phyloP scores from a whole-genome alignment of 1,284 basidiomycete species.

The Apiotrichum domesticum region DNA sequence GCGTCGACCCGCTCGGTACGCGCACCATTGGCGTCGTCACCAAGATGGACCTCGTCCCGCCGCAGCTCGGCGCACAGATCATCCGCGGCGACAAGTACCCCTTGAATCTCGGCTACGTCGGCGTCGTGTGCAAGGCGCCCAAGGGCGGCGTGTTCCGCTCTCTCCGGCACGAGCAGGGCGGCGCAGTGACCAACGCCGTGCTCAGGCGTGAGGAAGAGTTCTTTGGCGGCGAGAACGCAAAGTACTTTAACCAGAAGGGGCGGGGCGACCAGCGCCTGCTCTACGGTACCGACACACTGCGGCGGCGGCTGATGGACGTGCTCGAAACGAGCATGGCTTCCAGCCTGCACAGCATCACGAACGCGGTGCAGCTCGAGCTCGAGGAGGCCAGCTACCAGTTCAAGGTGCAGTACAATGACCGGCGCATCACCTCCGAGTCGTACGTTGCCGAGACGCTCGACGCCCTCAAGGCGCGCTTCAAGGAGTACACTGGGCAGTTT shows the following conservation, averaged over 20 bases:
- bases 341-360: slow-evolving; percentile 88
- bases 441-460: slow-evolving; percentile 98
- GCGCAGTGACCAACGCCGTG: slow-evolving; percentile 52
- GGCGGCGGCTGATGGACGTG: slow-evolving; percentile 87
- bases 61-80: slow-evolving; percentile 74
- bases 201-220: slow-evolving; percentile 71
- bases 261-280: slow-evolving; percentile 53
- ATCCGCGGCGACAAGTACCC: slow-evolving; percentile 89
- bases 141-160: slow-evolving; percentile 43
- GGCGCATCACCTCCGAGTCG: slow-evolving; percentile 86
- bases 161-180: slow-evolving; percentile 22
- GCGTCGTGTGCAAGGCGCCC: slow-evolving; percentile 82
- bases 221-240: slow-evolving; percentile 60
- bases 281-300: slow-evolving; percentile 84
- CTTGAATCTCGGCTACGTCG: slow-evolving; percentile 94
- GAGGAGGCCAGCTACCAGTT: slow-evolving; percentile 98
- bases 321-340: slow-evolving; percentile 96
- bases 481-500: slow-evolving; percentile 77
- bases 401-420: slow-evolving; percentile 99
- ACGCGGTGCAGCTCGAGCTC: slow-evolving; percentile 91
- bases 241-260: slow-evolving; percentile 54
- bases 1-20: slow-evolving; percentile 88
- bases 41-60: slow-evolving; percentile 94
- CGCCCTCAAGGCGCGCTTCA: slow-evolving; percentile 82
- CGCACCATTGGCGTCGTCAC: slow-evolving; percentile 97